These are phyloP conservation scores for Ajuga reptans DNA, from an alignment of 305 asterid genomes.

Conservation along the genomic window DNA sequence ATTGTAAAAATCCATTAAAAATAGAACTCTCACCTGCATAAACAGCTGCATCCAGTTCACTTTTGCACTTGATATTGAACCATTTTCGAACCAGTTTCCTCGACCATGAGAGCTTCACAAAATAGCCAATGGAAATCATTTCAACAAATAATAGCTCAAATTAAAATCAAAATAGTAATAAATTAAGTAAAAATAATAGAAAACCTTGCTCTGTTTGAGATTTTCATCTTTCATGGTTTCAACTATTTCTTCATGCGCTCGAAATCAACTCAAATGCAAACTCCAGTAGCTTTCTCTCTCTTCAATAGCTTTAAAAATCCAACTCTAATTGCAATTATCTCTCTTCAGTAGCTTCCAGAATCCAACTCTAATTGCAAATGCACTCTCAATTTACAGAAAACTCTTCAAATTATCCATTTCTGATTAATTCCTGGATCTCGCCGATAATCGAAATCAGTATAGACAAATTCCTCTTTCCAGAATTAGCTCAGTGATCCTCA, in stretches of 20 bases:
- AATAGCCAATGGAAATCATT: conserved; percentile 21
- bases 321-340: neutral
- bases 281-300: conserved; percentile 18
- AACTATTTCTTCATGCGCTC: conserved; percentile 63
- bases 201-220: conserved; percentile 72
- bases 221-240: conserved; percentile 78
- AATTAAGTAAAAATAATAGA: neutral
- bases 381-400: conserved; percentile 6
- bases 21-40: conserved; percentile 40
- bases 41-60: conserved; percentile 60
- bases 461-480: conserved; percentile 11
- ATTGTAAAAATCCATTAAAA: neutral
- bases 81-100: conserved; percentile 78
- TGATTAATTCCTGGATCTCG: conserved; percentile 11
- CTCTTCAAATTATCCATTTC: conserved; percentile 7
- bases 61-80: conserved; percentile 75
- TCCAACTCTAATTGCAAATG: conserved; percentile 10
- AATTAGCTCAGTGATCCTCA: conserved; percentile 9
- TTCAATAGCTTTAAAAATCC: conserved; percentile 14
- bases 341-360: conserved; percentile 12
- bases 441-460: conserved; percentile 4
- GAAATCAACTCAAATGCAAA: conserved; percentile 8
- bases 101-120: conserved; percentile 87
- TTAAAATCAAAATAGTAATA: conserved; percentile 1
- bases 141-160: conserved; percentile 25